Evolutionary conservation across 495 filamentous ascomycete species (phyloP).

Genomic region (Hypoxylon lienhwacheense): DNA sequence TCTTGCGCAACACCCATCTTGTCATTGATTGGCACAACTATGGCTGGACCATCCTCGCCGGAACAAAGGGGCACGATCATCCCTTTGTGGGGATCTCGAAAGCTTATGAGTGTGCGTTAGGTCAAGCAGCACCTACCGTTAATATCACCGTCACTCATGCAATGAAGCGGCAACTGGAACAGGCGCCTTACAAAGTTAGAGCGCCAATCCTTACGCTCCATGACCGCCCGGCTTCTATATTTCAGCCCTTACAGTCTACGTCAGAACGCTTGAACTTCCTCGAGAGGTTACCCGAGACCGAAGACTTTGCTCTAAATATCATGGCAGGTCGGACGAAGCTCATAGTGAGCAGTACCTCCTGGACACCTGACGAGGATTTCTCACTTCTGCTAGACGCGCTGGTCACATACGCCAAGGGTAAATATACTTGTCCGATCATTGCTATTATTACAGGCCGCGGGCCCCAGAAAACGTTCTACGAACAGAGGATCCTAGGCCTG

Average conservation of each 20-base stretch:
- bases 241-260: constrained; percentile 63
- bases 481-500: constrained; percentile 61
- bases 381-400: constrained; percentile 84
- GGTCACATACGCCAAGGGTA: constrained; percentile 60
- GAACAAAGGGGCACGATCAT: constrained; percentile 65
- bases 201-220: constrained; percentile 74
- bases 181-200: constrained; percentile 60
- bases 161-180: constrained; percentile 74
- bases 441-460: constrained; percentile 94
- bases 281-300: constrained; percentile 58
- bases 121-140: constrained; percentile 62
- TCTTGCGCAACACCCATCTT: constrained; percentile 75
- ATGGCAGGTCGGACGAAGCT: constrained; percentile 60
- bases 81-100: constrained; percentile 75
- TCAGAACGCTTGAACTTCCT: constrained; percentile 62
- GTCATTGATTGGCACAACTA: constrained; percentile 99
- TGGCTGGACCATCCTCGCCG: constrained; percentile 88
- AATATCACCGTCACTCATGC: constrained; percentile 87
- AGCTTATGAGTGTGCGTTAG: constrained; percentile 73
- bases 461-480: constrained; percentile 76
- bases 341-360: constrained; percentile 88
- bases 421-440: constrained; percentile 58
- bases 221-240: constrained; percentile 82
- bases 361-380: constrained; percentile 98
- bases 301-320: constrained; percentile 57